Evolutionary conservation across 192 early-diverging fungal species (phyloP).

Genomic region (Entomortierella parvispora): DNA sequence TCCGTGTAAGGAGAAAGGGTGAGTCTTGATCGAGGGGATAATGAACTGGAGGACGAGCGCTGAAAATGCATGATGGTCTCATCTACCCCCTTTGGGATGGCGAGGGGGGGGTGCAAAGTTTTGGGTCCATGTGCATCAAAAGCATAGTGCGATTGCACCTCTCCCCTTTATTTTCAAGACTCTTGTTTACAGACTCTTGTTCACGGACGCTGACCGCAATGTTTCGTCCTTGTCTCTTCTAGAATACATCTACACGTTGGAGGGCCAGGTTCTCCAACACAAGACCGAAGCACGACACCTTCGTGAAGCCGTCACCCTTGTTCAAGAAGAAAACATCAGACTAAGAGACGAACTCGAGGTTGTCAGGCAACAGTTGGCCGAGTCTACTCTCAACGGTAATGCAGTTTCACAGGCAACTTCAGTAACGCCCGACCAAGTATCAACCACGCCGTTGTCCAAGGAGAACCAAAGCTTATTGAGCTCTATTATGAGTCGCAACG

Average conservation of each 20-base stretch:
- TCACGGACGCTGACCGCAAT: neutral
- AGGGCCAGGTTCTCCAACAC: conserved; percentile 47
- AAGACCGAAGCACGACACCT: conserved; percentile 48
- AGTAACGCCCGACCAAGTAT: neutral
- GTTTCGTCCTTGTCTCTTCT: neutral
- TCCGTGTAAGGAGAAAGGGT: conserved; percentile 86
- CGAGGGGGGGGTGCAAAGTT: neutral
- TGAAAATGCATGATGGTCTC: conserved; percentile 5
- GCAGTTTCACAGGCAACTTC: conserved; percentile 1
- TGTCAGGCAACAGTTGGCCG: conserved; percentile 28
- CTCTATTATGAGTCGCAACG: conserved; percentile 44
- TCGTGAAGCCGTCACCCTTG: conserved; percentile 47
- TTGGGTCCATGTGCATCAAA: too few species aligned
- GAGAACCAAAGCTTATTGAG: conserved; percentile 38
- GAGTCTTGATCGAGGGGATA: too few species aligned
- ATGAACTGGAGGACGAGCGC: too few species aligned
- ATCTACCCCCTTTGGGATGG: neutral
- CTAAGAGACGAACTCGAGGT: conserved; percentile 36
- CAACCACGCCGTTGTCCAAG: conserved; percentile 29
- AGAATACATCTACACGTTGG: conserved; percentile 51
- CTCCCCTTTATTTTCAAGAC: neutral
- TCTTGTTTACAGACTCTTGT: too few species aligned
- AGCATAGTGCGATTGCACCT: neutral
- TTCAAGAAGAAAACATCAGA: conserved; percentile 41
- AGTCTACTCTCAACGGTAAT: conserved; percentile 7